phyloP scores from a whole-genome alignment of 163 green algal species.

The Chlorella variabilis region DNA sequence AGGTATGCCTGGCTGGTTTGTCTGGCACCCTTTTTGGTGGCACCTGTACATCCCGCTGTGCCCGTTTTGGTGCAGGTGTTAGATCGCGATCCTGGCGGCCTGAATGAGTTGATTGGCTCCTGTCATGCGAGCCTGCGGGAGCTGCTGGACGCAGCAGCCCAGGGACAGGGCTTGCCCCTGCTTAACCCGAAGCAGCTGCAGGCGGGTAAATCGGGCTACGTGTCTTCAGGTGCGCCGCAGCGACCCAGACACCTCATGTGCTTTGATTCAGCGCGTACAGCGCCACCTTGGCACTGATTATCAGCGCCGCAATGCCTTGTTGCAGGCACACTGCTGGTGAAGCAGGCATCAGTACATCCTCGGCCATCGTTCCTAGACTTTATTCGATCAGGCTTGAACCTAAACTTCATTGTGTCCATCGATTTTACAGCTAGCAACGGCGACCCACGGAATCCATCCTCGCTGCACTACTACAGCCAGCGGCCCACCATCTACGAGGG shows the following conservation, averaged over 20 bases:
- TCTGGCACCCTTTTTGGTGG: no score
- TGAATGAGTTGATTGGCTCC: constrained; percentile 37
- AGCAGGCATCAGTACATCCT: background rate
- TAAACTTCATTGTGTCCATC: constrained; percentile 59
- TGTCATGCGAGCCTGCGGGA: constrained; percentile 1
- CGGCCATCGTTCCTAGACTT: constrained; percentile 62
- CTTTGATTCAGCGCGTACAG: no score
- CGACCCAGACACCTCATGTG: no score
- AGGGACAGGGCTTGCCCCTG: constrained; percentile 4
- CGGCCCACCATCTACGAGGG: constrained; percentile 58
- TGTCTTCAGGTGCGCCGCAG: constrained; percentile 2
- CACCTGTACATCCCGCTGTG: background rate
- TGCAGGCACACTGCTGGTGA: constrained; percentile 32
- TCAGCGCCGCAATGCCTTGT: background rate
- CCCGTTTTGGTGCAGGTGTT: constrained; percentile 31
- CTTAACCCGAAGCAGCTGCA: constrained; percentile 17
- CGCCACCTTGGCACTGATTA: no score
- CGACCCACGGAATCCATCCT: constrained; percentile 42
- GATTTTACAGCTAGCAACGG: constrained; percentile 67
- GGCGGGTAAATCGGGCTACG: constrained; percentile 18
- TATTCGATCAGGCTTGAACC: constrained; percentile 45
- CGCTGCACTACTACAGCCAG: constrained; percentile 56
- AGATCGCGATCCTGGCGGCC: constrained; percentile 37
- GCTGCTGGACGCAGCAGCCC: background rate
- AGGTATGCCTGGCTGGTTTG: background rate